These are phyloP conservation scores for Polychaeton citri DNA, from an alignment of 2,329 filamentous ascomycete genomes.

Conservation along the genomic window DNA sequence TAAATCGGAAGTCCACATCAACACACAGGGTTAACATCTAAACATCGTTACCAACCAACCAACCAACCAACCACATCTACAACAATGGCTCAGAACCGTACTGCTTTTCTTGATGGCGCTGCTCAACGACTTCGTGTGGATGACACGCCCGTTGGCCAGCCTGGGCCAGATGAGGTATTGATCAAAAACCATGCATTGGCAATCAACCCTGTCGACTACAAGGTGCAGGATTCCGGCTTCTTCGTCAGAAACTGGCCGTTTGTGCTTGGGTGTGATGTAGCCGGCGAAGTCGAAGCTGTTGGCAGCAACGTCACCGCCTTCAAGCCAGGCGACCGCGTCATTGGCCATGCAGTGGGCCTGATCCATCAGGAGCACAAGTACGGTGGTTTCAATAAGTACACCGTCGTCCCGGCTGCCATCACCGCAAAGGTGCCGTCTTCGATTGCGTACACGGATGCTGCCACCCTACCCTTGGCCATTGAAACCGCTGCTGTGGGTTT, in stretches of 20 bases:
- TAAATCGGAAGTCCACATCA: no score
- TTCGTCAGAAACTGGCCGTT: conserved; percentile 22
- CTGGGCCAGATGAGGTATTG: conserved; percentile 20
- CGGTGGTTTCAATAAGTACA: conserved; percentile 24
- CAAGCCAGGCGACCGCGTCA: conserved; percentile 24
- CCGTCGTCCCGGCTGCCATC: conserved; percentile 15
- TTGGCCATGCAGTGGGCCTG: conserved; percentile 14
- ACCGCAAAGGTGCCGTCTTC: conserved; percentile 26
- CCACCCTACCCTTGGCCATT: conserved; percentile 31
- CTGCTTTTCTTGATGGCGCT: neutral
- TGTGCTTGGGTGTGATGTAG: conserved; percentile 24
- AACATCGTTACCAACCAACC: no score
- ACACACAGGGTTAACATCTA: no score
- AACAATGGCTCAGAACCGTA: neutral
- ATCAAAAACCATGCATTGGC: conserved; percentile 23
- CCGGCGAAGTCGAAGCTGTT: conserved; percentile 24
- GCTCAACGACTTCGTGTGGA: conserved; percentile 9
- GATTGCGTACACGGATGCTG: conserved; percentile 25
- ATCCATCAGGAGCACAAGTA: conserved; percentile 11
- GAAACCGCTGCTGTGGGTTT: conserved; percentile 31
- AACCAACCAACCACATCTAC: no score
- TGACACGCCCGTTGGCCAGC: conserved; percentile 17
- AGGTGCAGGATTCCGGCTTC: conserved; percentile 20
- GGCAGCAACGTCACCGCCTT: conserved; percentile 20
- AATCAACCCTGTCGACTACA: conserved; percentile 27